Evolutionary conservation across 352 stramenopile genomes (phyloP), one percentile per base, ranked within the genome.

Genomic region (Pythium periplocum): DNA sequence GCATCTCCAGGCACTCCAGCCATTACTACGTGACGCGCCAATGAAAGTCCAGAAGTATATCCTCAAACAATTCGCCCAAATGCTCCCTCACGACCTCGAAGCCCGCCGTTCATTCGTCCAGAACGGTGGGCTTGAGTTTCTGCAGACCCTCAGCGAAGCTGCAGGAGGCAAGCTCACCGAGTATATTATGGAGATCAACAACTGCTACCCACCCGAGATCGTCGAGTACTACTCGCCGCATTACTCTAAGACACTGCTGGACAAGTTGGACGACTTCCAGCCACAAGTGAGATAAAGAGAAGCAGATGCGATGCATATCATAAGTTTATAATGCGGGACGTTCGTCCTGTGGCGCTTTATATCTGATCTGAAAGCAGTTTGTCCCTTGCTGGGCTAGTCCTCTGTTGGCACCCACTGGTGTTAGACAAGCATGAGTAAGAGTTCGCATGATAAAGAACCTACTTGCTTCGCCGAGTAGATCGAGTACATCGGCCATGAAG

Each of bases 11-110:
- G 93, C 92, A 4, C 71, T 98, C 31, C 87, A 98, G 64, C 93
- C 93, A 30, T 62, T 98, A 39, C 68, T 98, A n/a, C 68, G 86
- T 11, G 93, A 98, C 40, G 83, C 89, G 3, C 90, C 90, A 0
- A 73, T 96, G 55, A 98, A 97, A 63, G 90, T 98, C 38, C 90
- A 98, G 63, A 98, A 98, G 85, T 98, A 98, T 70, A 95, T 98
- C 51, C 76, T 98, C 37, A 91, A 95, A 55, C 93, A 98, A 65
- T 98, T 98, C 65, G 92, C 93, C 12, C 86, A 97, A 61, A 89
- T 98, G 63, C 65, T 98, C 7, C 93, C 93, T 26, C 90, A 98
- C 57, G 93, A 98, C 61, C 74, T 97, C 9, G 90, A 97, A 38
- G 93, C 92, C 6, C 78, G 93, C 6, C 73, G 91, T 3, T 92